Percentiles rank a stretch among this genome's conserved stretches.
phyloP scores from a whole-genome alignment of 2,329 filamentous ascomycete species.

The Clonostachys chloroleuca region DNA sequence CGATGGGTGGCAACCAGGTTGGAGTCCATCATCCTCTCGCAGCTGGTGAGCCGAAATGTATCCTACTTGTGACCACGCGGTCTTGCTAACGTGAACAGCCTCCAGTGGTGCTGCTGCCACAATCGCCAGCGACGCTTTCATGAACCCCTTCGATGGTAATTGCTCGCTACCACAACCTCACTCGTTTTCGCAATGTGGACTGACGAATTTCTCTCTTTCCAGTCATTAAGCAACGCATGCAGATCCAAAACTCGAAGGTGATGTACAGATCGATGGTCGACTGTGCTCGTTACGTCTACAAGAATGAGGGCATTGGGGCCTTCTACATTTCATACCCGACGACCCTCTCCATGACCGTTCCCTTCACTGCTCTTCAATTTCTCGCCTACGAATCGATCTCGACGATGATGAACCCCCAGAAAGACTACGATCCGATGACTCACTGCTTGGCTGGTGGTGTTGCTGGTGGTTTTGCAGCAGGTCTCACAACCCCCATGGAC shows the following conservation, averaged over 20 bases:
- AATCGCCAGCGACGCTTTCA: constrained; percentile 94
- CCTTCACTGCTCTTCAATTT: constrained; percentile 95
- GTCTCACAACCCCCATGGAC: constrained; percentile 91
- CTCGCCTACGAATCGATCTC: constrained; percentile 97
- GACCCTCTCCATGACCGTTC: constrained; percentile 96
- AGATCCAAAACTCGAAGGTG: constrained; percentile 86
- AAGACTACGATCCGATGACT: constrained; percentile 85
- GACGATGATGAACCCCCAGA: constrained; percentile 83
- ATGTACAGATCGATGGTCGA: constrained; percentile 82
- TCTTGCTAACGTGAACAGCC: constrained; percentile 43
- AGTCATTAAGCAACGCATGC: constrained; percentile 99
- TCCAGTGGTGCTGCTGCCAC: constrained; percentile 92
- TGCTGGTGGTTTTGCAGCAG: constrained; percentile 89
- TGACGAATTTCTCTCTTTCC: constrained; percentile 1
- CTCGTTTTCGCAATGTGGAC: background rate
- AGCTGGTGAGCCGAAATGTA: constrained; percentile 60
- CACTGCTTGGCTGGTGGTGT: constrained; percentile 91
- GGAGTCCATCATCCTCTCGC: constrained; percentile 90
- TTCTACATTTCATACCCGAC: constrained; percentile 99
- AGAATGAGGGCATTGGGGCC: constrained; percentile 78
- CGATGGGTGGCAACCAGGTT: constrained; percentile 86
- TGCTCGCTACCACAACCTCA: background rate
- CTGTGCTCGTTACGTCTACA: constrained; percentile 85
- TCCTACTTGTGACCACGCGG: background rate
- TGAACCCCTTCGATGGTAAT: constrained; percentile 98